Conservation (phyloP, 345 rosid genomes). For the Citrus trifoliata region DNA sequence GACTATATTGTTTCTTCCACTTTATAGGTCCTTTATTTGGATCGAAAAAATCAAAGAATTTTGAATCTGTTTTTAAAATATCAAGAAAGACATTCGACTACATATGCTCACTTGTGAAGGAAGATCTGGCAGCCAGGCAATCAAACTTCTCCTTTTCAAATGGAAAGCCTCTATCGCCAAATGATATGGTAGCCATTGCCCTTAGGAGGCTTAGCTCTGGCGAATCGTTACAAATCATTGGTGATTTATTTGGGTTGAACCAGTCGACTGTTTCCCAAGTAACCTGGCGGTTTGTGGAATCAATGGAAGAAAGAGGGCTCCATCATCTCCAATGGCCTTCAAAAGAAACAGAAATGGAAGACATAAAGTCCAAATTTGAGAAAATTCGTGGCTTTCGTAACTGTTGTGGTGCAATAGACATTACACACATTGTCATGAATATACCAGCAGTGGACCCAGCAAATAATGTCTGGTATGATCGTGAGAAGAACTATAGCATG, state of each 20-base stretch:
- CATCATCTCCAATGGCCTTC: constrained; percentile 70
- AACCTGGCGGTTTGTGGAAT: constrained; percentile 80
- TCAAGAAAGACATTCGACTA: constrained; percentile 69
- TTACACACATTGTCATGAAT: constrained; percentile 64
- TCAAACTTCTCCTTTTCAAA: constrained; percentile 41
- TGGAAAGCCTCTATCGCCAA: constrained; percentile 46
- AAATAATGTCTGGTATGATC: constrained; percentile 59
- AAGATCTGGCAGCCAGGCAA: constrained; percentile 50
- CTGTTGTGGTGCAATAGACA: constrained; percentile 67
- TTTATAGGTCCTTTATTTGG: constrained; percentile 41
- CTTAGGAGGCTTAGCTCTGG: constrained; percentile 80
- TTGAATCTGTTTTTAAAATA: constrained; percentile 61
- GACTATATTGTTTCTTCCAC: background rate
- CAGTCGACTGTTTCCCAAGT: constrained; percentile 75
- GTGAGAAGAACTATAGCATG: constrained; percentile 74
- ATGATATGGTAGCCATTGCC: constrained; percentile 69
- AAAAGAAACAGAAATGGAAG: constrained; percentile 42
- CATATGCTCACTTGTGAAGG: constrained; percentile 70
- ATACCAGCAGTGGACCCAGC: constrained; percentile 56
- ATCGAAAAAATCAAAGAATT: constrained; percentile 43
- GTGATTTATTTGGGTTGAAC: constrained; percentile 60
- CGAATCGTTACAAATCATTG: constrained; percentile 61
- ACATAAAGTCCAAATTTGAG: constrained; percentile 56
- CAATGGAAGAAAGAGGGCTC: constrained; percentile 68
- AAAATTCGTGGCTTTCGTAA: constrained; percentile 60